These are phyloP conservation scores for Persicaria maculosa DNA, from an alignment of 148 eudicot genomes.

Conservation along the genomic window DNA sequence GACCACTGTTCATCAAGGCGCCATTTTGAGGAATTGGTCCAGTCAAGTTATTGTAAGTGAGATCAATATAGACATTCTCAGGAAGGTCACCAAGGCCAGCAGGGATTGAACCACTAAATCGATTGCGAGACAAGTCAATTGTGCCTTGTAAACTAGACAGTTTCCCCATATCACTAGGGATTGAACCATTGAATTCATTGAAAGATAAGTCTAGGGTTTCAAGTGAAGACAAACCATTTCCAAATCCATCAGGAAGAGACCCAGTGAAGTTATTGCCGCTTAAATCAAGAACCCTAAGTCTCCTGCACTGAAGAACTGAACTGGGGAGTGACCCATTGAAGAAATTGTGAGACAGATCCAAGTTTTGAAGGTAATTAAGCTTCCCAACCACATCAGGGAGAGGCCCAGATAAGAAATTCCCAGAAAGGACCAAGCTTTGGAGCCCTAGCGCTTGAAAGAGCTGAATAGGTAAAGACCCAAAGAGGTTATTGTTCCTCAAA, in stretches of 20 bases:
- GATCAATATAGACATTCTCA: conserved; percentile 91
- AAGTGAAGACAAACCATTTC: conserved; percentile 47
- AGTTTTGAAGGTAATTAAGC: conserved; percentile 54
- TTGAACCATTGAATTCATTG: conserved; percentile 53
- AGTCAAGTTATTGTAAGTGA: conserved; percentile 69
- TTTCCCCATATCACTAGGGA: conserved; percentile 81
- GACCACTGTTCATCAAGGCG: conserved; percentile 85
- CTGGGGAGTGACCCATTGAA: conserved; percentile 76
- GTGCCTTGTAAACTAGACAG: conserved; percentile 80
- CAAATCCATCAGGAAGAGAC: conserved; percentile 67
- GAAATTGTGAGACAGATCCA: conserved; percentile 74
- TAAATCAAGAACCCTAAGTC: conserved; percentile 58
- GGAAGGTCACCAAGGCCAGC: conserved; percentile 89
- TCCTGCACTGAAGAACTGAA: conserved; percentile 57
- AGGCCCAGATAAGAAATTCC: conserved; percentile 75
- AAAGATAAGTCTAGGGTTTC: conserved; percentile 66
- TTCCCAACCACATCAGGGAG: conserved; percentile 63
- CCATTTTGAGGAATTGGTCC: conserved; percentile 91
- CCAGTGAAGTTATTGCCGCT: conserved; percentile 68
- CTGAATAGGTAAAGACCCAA: conserved; percentile 56
- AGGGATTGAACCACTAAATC: conserved; percentile 81
- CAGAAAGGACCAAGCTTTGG: conserved; percentile 83
- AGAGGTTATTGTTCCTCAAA: conserved; percentile 60
- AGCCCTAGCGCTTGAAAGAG: conserved; percentile 62
- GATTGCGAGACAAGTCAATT: conserved; percentile 80